Evolutionary conservation across 148 eudicot species (phyloP).

Genomic region (Persicaria maculosa): DNA sequence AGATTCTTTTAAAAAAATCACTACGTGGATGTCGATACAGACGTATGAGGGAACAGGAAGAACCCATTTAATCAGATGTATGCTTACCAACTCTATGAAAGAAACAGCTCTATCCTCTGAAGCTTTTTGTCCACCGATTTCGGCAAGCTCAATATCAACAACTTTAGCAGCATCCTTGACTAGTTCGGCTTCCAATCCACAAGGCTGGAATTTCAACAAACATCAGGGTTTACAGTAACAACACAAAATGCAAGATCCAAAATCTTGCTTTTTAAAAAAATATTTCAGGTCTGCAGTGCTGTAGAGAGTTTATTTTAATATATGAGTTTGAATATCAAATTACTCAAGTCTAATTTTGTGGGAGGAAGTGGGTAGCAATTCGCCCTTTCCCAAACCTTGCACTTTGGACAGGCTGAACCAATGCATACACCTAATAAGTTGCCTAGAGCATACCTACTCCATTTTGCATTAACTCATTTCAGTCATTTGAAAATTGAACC

Average conservation of each 20-base stretch:
- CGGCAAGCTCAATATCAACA: constrained; percentile 21
- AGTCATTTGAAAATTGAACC: no score
- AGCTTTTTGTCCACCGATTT: constrained; percentile 23
- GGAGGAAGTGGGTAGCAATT: background rate
- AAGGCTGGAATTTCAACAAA: constrained; percentile 45
- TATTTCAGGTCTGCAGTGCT: background rate
- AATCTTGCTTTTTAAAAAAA: background rate
- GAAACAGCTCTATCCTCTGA: constrained; percentile 25
- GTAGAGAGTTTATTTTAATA: background rate
- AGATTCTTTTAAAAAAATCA: background rate
- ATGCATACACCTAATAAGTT: background rate
- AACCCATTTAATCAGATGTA: background rate
- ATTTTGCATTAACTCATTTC: background rate
- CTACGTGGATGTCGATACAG: background rate
- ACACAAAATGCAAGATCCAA: background rate
- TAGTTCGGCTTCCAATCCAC: constrained; percentile 31
- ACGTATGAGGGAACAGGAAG: background rate
- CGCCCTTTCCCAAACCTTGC: background rate
- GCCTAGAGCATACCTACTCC: background rate
- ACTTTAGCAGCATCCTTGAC: constrained; percentile 27
- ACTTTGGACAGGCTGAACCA: background rate
- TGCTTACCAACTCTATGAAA: constrained; percentile 48
- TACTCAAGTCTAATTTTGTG: background rate
- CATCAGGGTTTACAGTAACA: background rate
- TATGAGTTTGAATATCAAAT: background rate